These are phyloP conservation scores for Steccherinum ochraceum DNA, from an alignment of 768 basidiomycete genomes.

Conservation along the genomic window DNA sequence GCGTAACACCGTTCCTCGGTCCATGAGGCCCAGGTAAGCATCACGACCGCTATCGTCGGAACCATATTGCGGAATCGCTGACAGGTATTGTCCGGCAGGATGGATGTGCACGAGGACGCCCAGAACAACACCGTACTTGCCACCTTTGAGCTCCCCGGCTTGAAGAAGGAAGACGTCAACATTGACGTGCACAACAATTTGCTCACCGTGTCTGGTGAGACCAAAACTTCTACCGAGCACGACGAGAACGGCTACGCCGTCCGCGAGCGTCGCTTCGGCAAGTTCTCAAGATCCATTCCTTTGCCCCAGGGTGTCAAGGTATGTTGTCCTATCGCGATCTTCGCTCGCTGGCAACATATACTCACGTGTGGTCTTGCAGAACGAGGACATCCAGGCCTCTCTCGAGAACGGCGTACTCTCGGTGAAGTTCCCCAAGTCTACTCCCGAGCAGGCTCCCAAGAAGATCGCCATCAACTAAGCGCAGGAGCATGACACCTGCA, in stretches of 20 bases:
- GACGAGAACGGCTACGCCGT: constrained; percentile 35
- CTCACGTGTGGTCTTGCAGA: constrained; percentile 14
- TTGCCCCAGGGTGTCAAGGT: constrained; percentile 47
- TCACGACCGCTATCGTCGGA: neutral
- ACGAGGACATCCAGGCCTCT: constrained; percentile 22
- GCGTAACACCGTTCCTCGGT: constrained; percentile 3
- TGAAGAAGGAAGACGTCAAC: constrained; percentile 40
- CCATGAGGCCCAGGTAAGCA: constrained; percentile 15
- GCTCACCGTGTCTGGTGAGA: constrained; percentile 43
- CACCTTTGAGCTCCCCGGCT: constrained; percentile 50
- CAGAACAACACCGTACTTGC: constrained; percentile 39
- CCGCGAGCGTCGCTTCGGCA: constrained; percentile 42
- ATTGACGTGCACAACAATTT: constrained; percentile 42
- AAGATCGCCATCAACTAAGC: constrained; percentile 13
- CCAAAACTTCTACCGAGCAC: constrained; percentile 21
- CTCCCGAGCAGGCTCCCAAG: constrained; percentile 19
- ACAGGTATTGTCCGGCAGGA: constrained; percentile 16
- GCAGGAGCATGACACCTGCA: too few relatives aligned
- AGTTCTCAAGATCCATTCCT: constrained; percentile 40
- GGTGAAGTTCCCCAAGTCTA: constrained; percentile 22
- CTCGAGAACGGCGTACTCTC: constrained; percentile 25
- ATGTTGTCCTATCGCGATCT: too few relatives aligned
- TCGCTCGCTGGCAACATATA: too few relatives aligned
- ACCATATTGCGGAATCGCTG: neutral
- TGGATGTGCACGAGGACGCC: constrained; percentile 42